A percentile compares a stretch with the other conserved stretches of the same genome.
These are phyloP conservation scores for Acanthamoeba sp. DNA, from an alignment of 208 protist genomes.

Conservation along the genomic window DNA sequence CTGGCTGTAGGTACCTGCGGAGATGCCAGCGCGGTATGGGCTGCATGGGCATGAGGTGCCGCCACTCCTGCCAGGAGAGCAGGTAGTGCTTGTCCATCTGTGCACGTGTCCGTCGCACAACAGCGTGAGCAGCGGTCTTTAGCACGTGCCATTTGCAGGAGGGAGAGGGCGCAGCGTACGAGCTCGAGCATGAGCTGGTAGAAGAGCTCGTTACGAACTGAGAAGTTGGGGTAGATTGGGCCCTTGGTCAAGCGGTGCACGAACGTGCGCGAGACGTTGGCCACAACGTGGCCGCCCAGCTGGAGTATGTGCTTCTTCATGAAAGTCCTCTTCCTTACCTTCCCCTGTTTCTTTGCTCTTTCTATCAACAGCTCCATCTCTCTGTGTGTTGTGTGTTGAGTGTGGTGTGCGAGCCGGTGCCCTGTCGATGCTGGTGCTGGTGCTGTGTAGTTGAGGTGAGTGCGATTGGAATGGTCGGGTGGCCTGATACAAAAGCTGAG, in stretches of 20 bases:
- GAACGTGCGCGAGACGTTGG: not conserved
- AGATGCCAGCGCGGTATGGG: not conserved
- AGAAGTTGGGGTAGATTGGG: not conserved
- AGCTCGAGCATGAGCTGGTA: not conserved
- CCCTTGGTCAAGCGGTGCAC: conserved; percentile 11
- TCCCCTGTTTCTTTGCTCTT: conserved; percentile 27
- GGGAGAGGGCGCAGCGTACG: too few species aligned
- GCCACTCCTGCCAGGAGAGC: conserved; percentile 41
- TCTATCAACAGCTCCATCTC: conserved; percentile 23
- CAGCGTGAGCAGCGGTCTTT: not conserved
- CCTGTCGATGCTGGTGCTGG: not conserved
- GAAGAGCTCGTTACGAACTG: conserved; percentile 12
- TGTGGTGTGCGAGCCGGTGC: not conserved
- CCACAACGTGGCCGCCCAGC: not conserved
- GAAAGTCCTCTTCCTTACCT: conserved; percentile 32
- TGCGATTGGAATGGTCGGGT: not conserved
- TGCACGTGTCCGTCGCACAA: not conserved
- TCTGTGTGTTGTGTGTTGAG: not conserved
- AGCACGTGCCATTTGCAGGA: too few species aligned
- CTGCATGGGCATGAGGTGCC: conserved; percentile 48
- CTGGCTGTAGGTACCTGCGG: not conserved
- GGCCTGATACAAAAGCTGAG: not conserved
- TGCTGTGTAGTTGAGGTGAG: not conserved
- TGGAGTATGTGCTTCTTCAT: not conserved
- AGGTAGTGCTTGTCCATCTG: conserved; percentile 69